Evolutionary conservation across 148 eudicot species (phyloP), one percentile per base, ranked within the genome.

Genomic region (Talinum fruticosum): DNA sequence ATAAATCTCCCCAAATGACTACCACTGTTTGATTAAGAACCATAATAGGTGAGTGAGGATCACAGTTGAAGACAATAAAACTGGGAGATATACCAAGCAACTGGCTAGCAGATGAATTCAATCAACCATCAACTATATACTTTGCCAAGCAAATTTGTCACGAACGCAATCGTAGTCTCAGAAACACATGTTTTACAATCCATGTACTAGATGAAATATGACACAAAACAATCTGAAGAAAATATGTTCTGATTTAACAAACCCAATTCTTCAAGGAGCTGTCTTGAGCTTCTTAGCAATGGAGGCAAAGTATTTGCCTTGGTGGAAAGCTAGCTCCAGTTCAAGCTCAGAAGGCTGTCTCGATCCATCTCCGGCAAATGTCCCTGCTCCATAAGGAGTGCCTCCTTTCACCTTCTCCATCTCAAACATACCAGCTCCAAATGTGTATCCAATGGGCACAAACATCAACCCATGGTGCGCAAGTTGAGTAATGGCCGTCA

Each of bases 271-370:
- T 49, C 29, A 59, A 59, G 64, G 12, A 23, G 29, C 10, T 23
- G 10, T 24, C 64, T 59, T 70, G 45, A 70, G 30, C 73, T 70
- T 70, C 7, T 70, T 70, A 14, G 49, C 44, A 35, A 70, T 70
- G 51, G 44, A 10, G 73, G 73, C 73, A 32, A 70, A 34, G 49
- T 70, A 70, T 37, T 70, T 70, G 15, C 73, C 73, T 37, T 70
- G 73, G 30, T 70, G 73, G 51, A 70, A 70, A 38, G 73, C 73
- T 12, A 18, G 45, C 26, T 35, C 30, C 3, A 70, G 73, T 70
- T 70, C 73, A 38, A 70, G 73, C 73, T 70, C 73, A 38, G 73
- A 34, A 3, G 73, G 73, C 51, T 70, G 30, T 36, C 73, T 33
- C 3, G 73, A 70, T 23, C 64, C 64, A 59, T n/a, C 28, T 24